Evolutionary conservation across 192 early-diverging fungal genomes (phyloP).

Genomic region (Coemansia erecta): DNA sequence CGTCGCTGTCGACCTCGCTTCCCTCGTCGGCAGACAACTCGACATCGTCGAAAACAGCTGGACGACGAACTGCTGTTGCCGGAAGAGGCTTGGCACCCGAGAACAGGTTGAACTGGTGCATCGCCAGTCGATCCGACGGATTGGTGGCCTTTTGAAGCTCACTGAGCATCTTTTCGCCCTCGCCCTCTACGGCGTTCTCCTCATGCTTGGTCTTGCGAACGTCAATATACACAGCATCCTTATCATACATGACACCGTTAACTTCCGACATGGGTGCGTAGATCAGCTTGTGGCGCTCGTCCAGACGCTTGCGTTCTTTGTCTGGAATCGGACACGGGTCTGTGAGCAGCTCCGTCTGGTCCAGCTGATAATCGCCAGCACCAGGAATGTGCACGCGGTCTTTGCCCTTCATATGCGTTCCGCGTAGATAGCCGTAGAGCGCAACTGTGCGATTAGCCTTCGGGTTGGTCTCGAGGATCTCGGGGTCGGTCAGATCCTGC

Average conservation of each 20-base stretch:
- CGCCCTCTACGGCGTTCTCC: slow-evolving; percentile 57
- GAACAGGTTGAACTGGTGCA: slow-evolving; percentile 48
- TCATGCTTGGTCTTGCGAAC: slow-evolving; percentile 67
- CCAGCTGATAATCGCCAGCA: slow-evolving; percentile 81
- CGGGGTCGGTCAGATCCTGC: slow-evolving; percentile 95
- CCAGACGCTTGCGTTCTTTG: slow-evolving; percentile 83
- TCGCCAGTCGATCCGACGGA: slow-evolving; percentile 36
- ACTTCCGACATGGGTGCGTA: slow-evolving; percentile 99
- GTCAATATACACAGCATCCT: slow-evolving; percentile 98
- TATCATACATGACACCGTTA: slow-evolving; percentile 98
- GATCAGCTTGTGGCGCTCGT: slow-evolving; percentile 93
- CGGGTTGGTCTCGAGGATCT: slow-evolving; percentile 71
- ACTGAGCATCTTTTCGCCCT: slow-evolving; percentile 91
- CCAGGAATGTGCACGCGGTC: slow-evolving; percentile 96
- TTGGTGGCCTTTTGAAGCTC: slow-evolving; percentile 80
- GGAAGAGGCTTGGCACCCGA: slow-evolving; percentile 42
- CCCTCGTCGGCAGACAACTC: slow-evolving; percentile 12
- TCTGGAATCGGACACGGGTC: slow-evolving; percentile 99
- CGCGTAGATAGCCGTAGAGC: slow-evolving; percentile 93
- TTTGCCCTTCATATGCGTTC: slow-evolving; percentile 86
- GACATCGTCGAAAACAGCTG: slow-evolving; percentile 61
- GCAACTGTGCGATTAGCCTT: slow-evolving; percentile 91
- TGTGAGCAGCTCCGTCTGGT: slow-evolving; percentile 70
- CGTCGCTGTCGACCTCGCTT: not conserved
- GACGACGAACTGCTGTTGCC: slow-evolving; percentile 50